Base-by-base conservation (phyloP, 345 rosid species). In the Luvunga scandens region DNA sequence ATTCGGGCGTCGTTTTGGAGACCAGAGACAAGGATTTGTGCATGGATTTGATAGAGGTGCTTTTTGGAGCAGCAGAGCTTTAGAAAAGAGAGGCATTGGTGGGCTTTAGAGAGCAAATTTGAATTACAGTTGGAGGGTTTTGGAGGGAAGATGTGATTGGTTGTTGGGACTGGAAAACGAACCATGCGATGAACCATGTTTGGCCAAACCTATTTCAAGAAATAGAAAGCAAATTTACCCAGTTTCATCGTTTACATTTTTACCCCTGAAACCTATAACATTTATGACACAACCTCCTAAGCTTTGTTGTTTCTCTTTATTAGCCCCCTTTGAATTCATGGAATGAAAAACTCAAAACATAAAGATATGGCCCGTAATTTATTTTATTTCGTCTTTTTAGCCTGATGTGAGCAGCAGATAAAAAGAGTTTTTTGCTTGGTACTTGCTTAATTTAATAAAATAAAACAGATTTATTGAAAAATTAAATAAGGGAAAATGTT, bases 31-130 rank as follows among this genome's bases (percentile, higher is more conserved):
- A 78, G 80, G 75, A 93, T 56, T 75, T 91, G 98, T 27, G 91
- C 89, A 34, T 91, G 90, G 79, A 91, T 85, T 83, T 91, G 93
- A 65, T 75, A 66, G 71, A 89, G 82, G 53, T 89, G 97, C 75
- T 77, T 81, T 42, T 81, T 63, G 8, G 97, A 89, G 7, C 88
- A 81, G 80, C 92, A 89, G 39, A 83, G 85, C 66, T 82, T 86
- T 71, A 94, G 87, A 30, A 91, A 77, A 60, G 82, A 14, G 76
- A 94, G 83, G 71, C 84, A 84, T 57, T 84, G 84, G 77, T 85
- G 89, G 83, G 82, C 87, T 73, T 56, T 82, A 69, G 89, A 87
- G 57, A 67, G 33, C 85, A 83, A 83, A 60, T 73, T 80, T 75
- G 89, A 70, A 77, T 24, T 68, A 42, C 71, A 5, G 79, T 42